Evolutionary conservation across 352 stramenopile species (phyloP).

Genomic region (Blastocystis sp.): DNA sequence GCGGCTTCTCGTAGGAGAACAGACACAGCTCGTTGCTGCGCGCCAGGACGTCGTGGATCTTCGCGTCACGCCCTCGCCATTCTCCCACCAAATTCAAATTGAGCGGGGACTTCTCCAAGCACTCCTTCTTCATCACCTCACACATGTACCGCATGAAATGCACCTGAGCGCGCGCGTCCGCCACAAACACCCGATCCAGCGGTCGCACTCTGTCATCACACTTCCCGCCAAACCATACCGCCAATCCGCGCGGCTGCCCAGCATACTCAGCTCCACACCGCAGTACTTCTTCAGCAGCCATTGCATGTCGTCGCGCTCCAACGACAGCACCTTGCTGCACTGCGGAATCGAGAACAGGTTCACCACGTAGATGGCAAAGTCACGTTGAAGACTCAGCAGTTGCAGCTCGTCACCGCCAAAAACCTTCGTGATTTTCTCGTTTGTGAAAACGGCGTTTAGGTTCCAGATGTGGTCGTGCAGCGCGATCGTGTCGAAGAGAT

Average conservation of each 20-base stretch:
- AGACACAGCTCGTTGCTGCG: conserved; percentile 50
- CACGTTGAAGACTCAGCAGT: conserved; percentile 31
- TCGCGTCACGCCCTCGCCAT: neutral
- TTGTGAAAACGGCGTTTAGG: conserved; percentile 47
- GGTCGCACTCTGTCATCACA: conserved; percentile 1
- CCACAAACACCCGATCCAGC: neutral
- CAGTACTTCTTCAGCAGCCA: conserved; percentile 1
- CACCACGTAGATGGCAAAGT: conserved; percentile 17
- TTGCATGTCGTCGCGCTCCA: neutral
- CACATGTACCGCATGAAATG: conserved; percentile 28
- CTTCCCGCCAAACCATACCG: neutral
- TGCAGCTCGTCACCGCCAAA: conserved; percentile 3
- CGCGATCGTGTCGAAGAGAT: conserved; percentile 16
- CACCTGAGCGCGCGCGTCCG: neutral
- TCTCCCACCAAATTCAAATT: conserved; percentile 25
- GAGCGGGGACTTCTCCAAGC: conserved; percentile 32
- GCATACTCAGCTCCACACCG: neutral
- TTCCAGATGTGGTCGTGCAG: conserved; percentile 16
- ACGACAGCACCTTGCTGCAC: conserved; percentile 6
- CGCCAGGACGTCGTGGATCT: conserved; percentile 62
- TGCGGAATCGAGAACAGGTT: conserved; percentile 50
- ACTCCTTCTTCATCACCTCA: neutral
- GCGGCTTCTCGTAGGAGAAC: conserved; percentile 50
- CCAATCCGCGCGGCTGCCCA: conserved; percentile 5
- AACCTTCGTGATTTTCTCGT: conserved; percentile 26